phyloP scores from a whole-genome alignment of 257 asterid species.

The Nicotiana otophora region DNA sequence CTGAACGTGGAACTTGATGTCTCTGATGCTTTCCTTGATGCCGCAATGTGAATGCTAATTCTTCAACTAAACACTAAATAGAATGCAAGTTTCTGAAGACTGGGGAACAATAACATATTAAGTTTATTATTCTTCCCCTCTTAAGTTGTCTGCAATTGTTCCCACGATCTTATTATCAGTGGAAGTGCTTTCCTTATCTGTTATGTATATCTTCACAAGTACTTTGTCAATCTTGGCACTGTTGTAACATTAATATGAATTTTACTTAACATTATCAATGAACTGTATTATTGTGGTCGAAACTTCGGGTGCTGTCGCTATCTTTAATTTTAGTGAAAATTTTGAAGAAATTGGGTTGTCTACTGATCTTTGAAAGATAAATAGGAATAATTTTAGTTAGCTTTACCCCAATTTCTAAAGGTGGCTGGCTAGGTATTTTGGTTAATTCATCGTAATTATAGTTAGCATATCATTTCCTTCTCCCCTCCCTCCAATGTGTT shows the following conservation, averaged over 20 bases:
- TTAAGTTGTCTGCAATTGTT: background rate
- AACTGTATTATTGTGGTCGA: background rate
- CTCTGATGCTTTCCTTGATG: conserved; percentile 29
- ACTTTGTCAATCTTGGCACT: background rate
- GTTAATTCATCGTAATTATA: too few species aligned
- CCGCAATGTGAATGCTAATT: conserved; percentile 33
- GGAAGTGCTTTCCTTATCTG: background rate
- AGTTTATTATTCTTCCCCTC: background rate
- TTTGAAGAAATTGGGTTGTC: background rate
- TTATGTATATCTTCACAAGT: background rate
- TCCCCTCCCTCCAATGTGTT: too few species aligned
- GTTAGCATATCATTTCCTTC: too few species aligned
- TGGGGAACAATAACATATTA: background rate
- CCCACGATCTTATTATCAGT: background rate
- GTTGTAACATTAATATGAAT: background rate
- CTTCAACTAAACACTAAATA: background rate
- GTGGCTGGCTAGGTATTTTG: too few species aligned
- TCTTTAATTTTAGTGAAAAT: background rate
- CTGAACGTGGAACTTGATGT: conserved; percentile 27
- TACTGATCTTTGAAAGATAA: too few species aligned
- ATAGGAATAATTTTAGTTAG: background rate
- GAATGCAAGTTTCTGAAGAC: background rate
- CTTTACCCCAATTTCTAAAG: background rate
- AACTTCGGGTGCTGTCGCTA: background rate
- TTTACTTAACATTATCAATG: background rate